Conservation (phyloP, 2,329 filamentous ascomycete genomes). For the Reticulascus tulasneorum region DNA sequence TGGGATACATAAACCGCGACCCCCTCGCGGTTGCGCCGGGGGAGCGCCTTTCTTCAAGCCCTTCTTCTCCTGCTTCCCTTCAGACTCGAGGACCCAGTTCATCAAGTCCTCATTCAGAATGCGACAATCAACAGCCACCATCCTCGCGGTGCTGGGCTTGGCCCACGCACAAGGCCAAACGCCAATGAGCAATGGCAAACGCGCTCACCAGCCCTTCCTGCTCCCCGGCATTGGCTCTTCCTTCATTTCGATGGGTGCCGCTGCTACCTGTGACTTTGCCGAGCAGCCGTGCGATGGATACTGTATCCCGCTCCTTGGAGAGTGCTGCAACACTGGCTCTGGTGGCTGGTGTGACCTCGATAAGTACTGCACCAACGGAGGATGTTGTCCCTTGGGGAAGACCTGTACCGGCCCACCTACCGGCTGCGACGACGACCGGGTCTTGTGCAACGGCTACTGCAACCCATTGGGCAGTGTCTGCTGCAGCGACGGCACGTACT, state of each 20-base stretch:
- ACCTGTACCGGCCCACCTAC: constrained; percentile 24
- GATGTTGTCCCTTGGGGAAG: constrained; percentile 29
- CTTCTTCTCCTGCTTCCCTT: too few relatives aligned
- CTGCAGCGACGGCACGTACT: constrained; percentile 23
- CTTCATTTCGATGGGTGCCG: constrained; percentile 15
- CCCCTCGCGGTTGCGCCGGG: too few relatives aligned
- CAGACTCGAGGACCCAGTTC: too few relatives aligned
- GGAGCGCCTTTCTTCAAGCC: too few relatives aligned
- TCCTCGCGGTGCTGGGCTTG: constrained; percentile 11
- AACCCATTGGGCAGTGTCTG: constrained; percentile 26
- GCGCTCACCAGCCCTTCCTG: constrained; percentile 13
- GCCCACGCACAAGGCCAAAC: constrained; percentile 11
- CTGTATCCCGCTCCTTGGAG: constrained; percentile 24
- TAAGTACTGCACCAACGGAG: constrained; percentile 22
- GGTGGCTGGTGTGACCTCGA: constrained; percentile 27
- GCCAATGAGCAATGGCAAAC: too few relatives aligned
- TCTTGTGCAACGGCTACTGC: constrained; percentile 23
- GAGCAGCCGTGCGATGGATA: constrained; percentile 22
- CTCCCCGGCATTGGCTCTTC: constrained; percentile 17
- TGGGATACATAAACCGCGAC: too few relatives aligned
- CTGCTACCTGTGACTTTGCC: constrained; percentile 16
- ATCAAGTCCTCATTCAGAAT: constrained; percentile 8
- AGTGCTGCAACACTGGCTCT: constrained; percentile 24
- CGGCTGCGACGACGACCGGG: constrained; percentile 20
- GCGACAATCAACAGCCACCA: constrained; percentile 9